Base-by-base conservation (phyloP, 1,139 yeast genomes). In the Yamadazyma diddensiae region DNA sequence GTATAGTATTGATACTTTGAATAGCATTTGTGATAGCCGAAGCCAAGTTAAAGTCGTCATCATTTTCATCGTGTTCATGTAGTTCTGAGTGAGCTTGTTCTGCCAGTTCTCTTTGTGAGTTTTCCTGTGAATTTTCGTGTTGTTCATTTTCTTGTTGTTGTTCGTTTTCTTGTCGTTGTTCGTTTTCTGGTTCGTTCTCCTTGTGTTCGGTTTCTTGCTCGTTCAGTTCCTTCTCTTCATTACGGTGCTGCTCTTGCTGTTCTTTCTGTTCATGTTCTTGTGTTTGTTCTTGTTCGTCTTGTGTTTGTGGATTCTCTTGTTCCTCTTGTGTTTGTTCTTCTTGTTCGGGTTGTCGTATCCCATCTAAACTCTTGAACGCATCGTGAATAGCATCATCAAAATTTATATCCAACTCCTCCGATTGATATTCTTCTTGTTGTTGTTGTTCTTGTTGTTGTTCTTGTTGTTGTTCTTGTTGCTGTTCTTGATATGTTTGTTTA, bases 351-450 rank as follows among this genome's bases (percentile, higher is more conserved):
- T n/a, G 30, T 21, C 34, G 36, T 29, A 24, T 31, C 9, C 32
- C 43, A 6, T 38, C 41, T 16, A 43, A 28, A 31, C 46, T 39
- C 19, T 39, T 46, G 29, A 58, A 51, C 3, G 63, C 67, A 38
- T 56, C 47, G 5, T 57, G 61, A 17, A 59, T 59, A 3, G 62
- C 65, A 21, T 48, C 53, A 27, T 49, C 52, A 23, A 52, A 45
- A 26, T 53, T 53, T 15, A 55, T 43, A 25, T 55, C 61, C 13
- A 45, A 33, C 21, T 48, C 51, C 5, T 44, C 47, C 5, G 29
- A 19, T 9, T 24, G 23, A 2, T 11, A n/a, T n/a, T 35, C 29
- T 6, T 26, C 37, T n/a, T 15, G 30, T 5, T 17, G 23, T 29
- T 26, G 31, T 3, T 17, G 19, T 29, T 26, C 47, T 32, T 52